Base-by-base conservation (phyloP, 2,329 filamentous ascomycete species). In the Aureobasidium namibiae region DNA sequence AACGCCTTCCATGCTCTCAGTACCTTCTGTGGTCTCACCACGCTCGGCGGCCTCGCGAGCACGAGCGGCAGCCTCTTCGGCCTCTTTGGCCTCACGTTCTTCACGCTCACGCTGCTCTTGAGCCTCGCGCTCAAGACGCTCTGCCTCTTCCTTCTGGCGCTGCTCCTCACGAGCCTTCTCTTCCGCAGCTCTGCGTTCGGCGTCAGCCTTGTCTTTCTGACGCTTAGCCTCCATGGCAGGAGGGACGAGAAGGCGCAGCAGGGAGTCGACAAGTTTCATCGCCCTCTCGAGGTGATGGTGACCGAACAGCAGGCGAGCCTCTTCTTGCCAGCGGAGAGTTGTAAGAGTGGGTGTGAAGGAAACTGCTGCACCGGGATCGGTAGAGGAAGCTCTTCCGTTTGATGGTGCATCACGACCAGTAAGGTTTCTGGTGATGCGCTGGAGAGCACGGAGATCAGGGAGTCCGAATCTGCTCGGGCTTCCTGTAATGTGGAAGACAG, bases 221-320 rank as follows among this genome's bases (percentile, higher is more conserved):
- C 87, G 90, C 63, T 92, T 89, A 60, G 86, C 84, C 69, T 92
- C 86, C 61, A 96, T 86, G 8, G 92, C 92, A 23, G 89, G 86
- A 41, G 94, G 94, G 2, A 92, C 86, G 62, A 99, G 81, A 41
- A 85, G 75, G 45, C 83, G 85, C 41, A 90, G 77, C 26, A 99
- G 81, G 2, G 84, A 81, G 64, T 83, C 86, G 63, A 86, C 75
- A 16, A 95, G 78, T 56, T 83, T 82, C 61, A 82, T 78, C 2
- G 85, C 82, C 68, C 88, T 88, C 50, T 96, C 91, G 3, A 82
- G 70, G 56, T 86, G 82, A 50, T 75, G 79, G 23, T 78, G 74
- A 26, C 89, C 88, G 72, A 94, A 97, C 0, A 97, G 80, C 71
- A 99, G 85, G 63, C 87, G 86, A 9, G 91, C 87, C 72, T 97